Percentiles rank a stretch among this genome's conserved stretches.
Evolutionary conservation across 441 rosid genomes (phyloP).

Genomic region (Erodium texanum): DNA sequence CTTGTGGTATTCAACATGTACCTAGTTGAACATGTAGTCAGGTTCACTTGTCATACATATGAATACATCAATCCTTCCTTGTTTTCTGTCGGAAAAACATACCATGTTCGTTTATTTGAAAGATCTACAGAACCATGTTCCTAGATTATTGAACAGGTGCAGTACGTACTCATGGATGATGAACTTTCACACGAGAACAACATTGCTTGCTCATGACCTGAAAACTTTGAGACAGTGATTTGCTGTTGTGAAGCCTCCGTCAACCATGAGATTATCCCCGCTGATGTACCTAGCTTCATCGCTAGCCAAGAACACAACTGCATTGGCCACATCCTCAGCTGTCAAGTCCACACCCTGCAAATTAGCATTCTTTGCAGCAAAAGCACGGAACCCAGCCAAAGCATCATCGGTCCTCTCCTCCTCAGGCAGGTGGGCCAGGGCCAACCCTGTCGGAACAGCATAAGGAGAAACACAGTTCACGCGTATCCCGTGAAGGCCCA

Average conservation of each 20-base stretch:
- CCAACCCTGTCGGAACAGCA: slow-evolving; percentile 45
- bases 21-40: too few species aligned
- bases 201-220: slow-evolving; percentile 32
- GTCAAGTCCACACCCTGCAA: slow-evolving; percentile 65
- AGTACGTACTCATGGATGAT: too few species aligned
- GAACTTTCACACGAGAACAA: too few species aligned
- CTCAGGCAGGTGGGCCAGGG: slow-evolving; percentile 65
- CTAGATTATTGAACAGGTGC: too few species aligned
- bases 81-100: too few species aligned
- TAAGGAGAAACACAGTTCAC: slow-evolving; percentile 90
- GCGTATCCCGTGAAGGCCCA: slow-evolving; percentile 79
- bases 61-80: not conserved
- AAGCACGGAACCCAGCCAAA: slow-evolving; percentile 37
- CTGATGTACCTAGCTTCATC: slow-evolving; percentile 74
- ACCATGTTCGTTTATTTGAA: too few species aligned
- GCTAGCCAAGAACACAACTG: slow-evolving; percentile 69
- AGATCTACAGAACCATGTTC: not conserved
- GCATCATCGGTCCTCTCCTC: slow-evolving; percentile 66
- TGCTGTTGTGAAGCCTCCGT: slow-evolving; percentile 67
- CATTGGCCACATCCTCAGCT: slow-evolving; percentile 61
- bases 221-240: slow-evolving; percentile 58
- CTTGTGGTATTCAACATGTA: too few species aligned
- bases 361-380: slow-evolving; percentile 47
- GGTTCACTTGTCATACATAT: not conserved
- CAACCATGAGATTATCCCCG: slow-evolving; percentile 75